phyloP scores from a whole-genome alignment of 768 basidiomycete species.

The Boletus tomentosulus region DNA sequence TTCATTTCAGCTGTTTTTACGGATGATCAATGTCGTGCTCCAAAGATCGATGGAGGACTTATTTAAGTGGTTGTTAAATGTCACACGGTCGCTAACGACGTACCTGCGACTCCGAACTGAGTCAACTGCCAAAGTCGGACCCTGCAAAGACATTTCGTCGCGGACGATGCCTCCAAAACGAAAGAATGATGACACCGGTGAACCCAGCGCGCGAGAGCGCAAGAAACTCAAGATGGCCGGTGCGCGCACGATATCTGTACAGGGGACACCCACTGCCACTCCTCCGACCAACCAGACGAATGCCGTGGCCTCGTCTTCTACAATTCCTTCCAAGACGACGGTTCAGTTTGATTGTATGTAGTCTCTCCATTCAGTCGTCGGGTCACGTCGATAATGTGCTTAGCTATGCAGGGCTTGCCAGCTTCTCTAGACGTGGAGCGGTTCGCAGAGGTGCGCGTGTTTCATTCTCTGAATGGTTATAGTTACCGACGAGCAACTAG shows the following conservation, averaged over 20 bases:
- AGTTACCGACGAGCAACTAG: slow-evolving; percentile 36
- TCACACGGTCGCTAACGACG: no score
- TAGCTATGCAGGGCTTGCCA: slow-evolving; percentile 62
- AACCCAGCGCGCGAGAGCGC: slow-evolving; percentile 43
- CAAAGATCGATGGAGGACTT: no score
- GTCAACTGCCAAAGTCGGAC: no score
- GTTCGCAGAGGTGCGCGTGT: slow-evolving; percentile 67
- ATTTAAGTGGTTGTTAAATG: no score
- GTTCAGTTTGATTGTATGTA: slow-evolving; percentile 40
- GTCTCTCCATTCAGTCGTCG: neutral
- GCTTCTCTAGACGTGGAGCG: slow-evolving; percentile 80
- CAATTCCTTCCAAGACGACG: slow-evolving; percentile 38
- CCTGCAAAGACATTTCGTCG: no score
- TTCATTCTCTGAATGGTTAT: neutral
- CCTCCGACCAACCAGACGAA: slow-evolving; percentile 17
- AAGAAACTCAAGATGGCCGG: slow-evolving; percentile 65
- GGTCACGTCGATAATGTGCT: neutral
- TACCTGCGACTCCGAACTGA: no score
- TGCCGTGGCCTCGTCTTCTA: slow-evolving; percentile 26
- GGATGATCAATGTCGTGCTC: no score
- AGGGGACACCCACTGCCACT: slow-evolving; percentile 29
- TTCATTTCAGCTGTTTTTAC: no score
- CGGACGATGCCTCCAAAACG: slow-evolving; percentile 43
- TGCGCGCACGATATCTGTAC: slow-evolving; percentile 67
- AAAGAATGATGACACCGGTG: slow-evolving; percentile 28